Base-by-base conservation (phyloP, 768 basidiomycete genomes). In the Rhodotorula toruloides region DNA sequence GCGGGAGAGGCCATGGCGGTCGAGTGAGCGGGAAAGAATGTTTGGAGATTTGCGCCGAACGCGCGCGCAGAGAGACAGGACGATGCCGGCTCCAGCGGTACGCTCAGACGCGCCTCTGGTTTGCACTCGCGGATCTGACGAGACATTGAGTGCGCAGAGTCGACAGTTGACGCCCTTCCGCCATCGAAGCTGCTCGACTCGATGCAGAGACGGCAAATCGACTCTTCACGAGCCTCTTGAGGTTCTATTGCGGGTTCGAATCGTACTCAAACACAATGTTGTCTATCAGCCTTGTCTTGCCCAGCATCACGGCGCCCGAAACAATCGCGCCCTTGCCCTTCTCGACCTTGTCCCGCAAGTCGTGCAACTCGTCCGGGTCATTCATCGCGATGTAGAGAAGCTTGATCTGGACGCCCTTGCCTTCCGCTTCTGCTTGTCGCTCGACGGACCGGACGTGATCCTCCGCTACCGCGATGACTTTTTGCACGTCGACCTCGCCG, bases 351-450 rank as follows among this genome's bases (percentile, higher is more conserved):
- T 77, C 65, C 13, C 80, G 79, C 32, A 93, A 64, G 4, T 84
- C 80, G 29, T 87, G 85, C 70, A 98, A 89, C 54, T 84, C 87
- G 32, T 84, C 80, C 48, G 86, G 81, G 74, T 91, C 85, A 76
- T 94, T 98, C 78, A 97, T 82, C 78, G 91, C 86, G 70, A 99
- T 78, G 75, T 97, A 98, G 75, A 97, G 92, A 69, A 88, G 74
- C 73, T 79, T 80, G 68, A 94, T 77, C 8, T 83, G 79, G 7
- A 89, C 83, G 13, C 76, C 76, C 37, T 66, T 72, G 58, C 68
- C 58, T 4, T 27, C 40, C 11, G 12, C 32, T 0, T 22, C 22
- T 0, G 34, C 40, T 2, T 11, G 16, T 0, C 14, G 12, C 44
- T 74, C 74, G 39, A 49, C 48, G 9, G 3, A 1, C 11, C 12